phyloP scores from a whole-genome alignment of 495 filamentous ascomycete species.

The Aspergillus mulundensis region DNA sequence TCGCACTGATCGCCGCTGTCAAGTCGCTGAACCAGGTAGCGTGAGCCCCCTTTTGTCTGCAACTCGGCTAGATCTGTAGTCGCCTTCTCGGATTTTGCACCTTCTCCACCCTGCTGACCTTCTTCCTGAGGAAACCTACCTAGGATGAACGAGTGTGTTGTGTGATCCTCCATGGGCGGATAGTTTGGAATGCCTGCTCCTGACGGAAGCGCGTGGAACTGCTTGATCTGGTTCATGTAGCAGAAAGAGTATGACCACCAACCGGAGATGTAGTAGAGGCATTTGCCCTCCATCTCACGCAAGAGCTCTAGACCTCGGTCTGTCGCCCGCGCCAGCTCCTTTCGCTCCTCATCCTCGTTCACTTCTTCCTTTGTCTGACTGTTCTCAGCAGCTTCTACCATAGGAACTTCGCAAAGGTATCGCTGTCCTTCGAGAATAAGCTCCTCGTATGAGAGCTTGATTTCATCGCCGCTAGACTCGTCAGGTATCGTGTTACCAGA shows the following conservation, averaged over 20 bases:
- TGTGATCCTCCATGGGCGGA: slow-evolving; percentile 69
- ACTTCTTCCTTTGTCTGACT: slow-evolving; percentile 51
- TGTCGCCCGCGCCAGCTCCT: slow-evolving; percentile 79
- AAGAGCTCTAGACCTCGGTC: slow-evolving; percentile 88
- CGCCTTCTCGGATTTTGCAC: slow-evolving; percentile 27
- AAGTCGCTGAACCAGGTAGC: slow-evolving; percentile 88
- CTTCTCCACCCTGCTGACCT: slow-evolving; percentile 23
- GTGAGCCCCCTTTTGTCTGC: slow-evolving; percentile 74
- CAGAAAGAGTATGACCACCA: slow-evolving; percentile 99
- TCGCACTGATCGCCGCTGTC: slow-evolving; percentile 87
- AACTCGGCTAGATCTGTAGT: slow-evolving; percentile 54
- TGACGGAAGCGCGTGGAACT: slow-evolving; percentile 81
- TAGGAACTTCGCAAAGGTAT: slow-evolving; percentile 84
- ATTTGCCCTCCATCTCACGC: slow-evolving; percentile 76
- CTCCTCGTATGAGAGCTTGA: slow-evolving; percentile 35
- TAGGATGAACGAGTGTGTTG: slow-evolving; percentile 74
- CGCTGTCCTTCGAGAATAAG: slow-evolving; percentile 65
- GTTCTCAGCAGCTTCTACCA: slow-evolving; percentile 46
- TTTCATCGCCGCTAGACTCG: not conserved
- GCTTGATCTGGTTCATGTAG: slow-evolving; percentile 80
- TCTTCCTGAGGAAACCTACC: slow-evolving; percentile 51
- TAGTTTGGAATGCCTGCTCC: slow-evolving; percentile 61
- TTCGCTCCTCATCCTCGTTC: slow-evolving; percentile 65
- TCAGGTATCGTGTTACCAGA: slow-evolving; percentile 8
- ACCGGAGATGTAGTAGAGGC: slow-evolving; percentile 84